phyloP scores from a whole-genome alignment of 169 alveolate species.

The Eimeria sp. region DNA sequence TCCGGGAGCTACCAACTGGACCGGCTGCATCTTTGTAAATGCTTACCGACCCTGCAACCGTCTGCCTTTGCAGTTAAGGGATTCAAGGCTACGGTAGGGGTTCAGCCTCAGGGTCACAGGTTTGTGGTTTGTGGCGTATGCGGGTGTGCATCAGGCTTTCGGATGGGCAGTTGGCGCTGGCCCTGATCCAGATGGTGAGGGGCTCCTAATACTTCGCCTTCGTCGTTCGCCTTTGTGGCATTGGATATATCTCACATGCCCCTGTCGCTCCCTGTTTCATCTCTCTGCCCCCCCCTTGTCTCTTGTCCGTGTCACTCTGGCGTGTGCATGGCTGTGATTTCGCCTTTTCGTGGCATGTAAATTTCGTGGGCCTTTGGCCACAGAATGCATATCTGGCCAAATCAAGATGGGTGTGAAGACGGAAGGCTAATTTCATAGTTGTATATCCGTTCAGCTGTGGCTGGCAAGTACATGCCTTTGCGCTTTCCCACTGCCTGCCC shows the following conservation, averaged over 20 bases:
- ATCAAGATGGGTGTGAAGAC: too few species aligned
- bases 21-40: neutral
- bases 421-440: neutral
- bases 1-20: neutral
- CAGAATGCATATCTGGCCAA: too few species aligned
- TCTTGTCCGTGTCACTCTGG: neutral
- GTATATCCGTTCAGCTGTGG: neutral
- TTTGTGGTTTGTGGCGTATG: neutral
- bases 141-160: constrained; percentile 27
- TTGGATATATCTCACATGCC: neutral
- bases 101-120: neutral
- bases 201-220: neutral
- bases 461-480: neutral
- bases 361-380: neutral
- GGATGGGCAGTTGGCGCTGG: constrained; percentile 69
- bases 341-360: neutral
- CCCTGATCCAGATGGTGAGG: neutral
- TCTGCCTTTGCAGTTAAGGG: neutral
- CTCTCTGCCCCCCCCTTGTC: neutral
- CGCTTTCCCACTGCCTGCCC: neutral
- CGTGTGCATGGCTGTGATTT: neutral
- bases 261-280: neutral
- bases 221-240: neutral
- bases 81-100: neutral
- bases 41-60: neutral